phyloP scores from a whole-genome alignment of 306 rosid genomes.

The Pyrus betulifolia region DNA sequence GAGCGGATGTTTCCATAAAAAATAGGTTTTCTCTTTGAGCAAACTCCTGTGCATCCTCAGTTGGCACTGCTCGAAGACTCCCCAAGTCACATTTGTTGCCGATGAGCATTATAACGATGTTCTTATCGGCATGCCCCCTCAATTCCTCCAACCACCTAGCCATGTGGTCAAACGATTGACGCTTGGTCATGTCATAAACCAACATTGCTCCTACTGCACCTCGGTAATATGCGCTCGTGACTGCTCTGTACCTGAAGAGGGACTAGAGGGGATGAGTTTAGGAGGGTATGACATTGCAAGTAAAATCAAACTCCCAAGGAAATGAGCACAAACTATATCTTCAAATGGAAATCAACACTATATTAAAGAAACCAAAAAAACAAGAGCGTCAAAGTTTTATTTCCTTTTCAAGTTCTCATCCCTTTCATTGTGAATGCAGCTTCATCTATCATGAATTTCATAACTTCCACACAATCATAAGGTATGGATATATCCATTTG shows the following conservation, averaged over 20 bases:
- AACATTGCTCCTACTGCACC: constrained; percentile 96
- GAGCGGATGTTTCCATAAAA: constrained; percentile 94
- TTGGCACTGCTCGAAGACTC: constrained; percentile 78
- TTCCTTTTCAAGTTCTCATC: not conserved
- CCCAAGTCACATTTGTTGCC: constrained; percentile 85
- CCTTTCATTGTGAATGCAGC: not conserved
- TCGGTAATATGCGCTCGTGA: constrained; percentile 86
- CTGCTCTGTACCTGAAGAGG: constrained; percentile 73
- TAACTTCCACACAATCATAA: not conserved
- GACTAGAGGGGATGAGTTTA: not conserved
- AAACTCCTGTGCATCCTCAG: constrained; percentile 84
- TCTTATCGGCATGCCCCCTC: constrained; percentile 74
- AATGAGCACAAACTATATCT: not conserved
- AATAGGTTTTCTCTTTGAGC: constrained; percentile 89
- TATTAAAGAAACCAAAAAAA: not conserved
- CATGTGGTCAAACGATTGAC: constrained; percentile 90
- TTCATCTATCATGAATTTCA: not conserved
- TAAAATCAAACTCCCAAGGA: not conserved
- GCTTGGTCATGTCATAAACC: constrained; percentile 81
- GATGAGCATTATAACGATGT: constrained; percentile 69
- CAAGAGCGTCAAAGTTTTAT: not conserved
- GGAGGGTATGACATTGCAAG: not conserved
- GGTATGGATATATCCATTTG: not conserved
- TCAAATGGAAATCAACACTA: not conserved
- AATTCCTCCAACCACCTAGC: constrained; percentile 82